These are phyloP conservation scores for Spizellomyces punctatus DNA, from an alignment of 192 early-diverging fungal genomes.

Conservation along the genomic window DNA sequence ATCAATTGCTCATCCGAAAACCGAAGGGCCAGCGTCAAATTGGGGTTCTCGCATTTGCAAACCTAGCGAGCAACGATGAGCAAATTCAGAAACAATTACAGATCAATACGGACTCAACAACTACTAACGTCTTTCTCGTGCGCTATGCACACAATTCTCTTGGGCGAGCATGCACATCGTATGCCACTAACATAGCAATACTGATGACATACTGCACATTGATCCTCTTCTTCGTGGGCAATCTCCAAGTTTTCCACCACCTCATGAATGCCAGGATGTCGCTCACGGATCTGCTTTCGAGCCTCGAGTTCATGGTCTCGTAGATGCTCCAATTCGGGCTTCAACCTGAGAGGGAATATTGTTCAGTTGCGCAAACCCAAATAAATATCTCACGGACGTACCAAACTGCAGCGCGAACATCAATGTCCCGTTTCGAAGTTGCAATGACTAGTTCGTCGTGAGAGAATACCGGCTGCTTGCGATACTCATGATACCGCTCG, in stretches of 20 bases:
- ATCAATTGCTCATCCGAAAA: constrained; percentile 54
- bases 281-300: constrained; percentile 27
- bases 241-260: constrained; percentile 19
- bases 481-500: constrained; percentile 76
- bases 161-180: constrained; percentile 54
- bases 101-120: neutral
- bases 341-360: constrained; percentile 19
- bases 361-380: neutral
- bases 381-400: neutral
- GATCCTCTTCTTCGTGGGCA: constrained; percentile 32
- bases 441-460: constrained; percentile 83
- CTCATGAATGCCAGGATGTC: constrained; percentile 22
- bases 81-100: neutral
- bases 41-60: constrained; percentile 49
- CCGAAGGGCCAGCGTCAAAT: constrained; percentile 50
- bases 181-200: constrained; percentile 40
- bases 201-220: constrained; percentile 44
- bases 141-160: constrained; percentile 62
- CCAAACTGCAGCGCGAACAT: constrained; percentile 40
- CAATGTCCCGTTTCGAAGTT: constrained; percentile 32
- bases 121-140: constrained; percentile 57
- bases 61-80: constrained; percentile 24
- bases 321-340: constrained; percentile 35
- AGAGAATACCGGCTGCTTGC: constrained; percentile 85
- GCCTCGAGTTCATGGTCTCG: constrained; percentile 31